Conservation (phyloP, 2,329 filamentous ascomycete genomes). For the Macrophomina pseudophaseolina region DNA sequence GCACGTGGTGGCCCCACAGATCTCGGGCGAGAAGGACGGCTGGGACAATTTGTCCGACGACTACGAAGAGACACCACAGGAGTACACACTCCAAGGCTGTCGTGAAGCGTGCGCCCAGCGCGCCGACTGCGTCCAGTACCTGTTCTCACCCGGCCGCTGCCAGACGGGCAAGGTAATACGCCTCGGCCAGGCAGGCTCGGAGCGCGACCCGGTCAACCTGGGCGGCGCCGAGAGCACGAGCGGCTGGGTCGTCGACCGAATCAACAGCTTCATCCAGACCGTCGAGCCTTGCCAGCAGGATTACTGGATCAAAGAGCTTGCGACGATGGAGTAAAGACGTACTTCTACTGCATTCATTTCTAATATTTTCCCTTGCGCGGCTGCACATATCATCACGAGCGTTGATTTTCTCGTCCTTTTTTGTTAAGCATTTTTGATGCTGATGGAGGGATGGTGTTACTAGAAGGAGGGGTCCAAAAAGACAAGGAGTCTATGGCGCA, state of each 20-base stretch:
- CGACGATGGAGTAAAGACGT: not conserved
- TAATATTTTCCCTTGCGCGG: not conserved
- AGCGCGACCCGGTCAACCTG: conserved; percentile 27
- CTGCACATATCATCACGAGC: not conserved
- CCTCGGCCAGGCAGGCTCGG: conserved; percentile 40
- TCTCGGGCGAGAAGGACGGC: conserved; percentile 31
- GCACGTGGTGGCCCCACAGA: conserved; percentile 40
- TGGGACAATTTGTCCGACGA: conserved; percentile 47
- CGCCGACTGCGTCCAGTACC: conserved; percentile 42
- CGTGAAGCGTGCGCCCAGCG: conserved; percentile 41
- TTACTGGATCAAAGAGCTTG: conserved; percentile 1
- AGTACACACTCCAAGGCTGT: conserved; percentile 42
- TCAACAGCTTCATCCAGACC: conserved; percentile 39
- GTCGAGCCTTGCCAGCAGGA: conserved; percentile 33
- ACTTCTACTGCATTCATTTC: not conserved
- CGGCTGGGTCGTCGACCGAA: conserved; percentile 45
- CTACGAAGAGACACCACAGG: conserved; percentile 30
- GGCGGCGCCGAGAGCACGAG: conserved; percentile 32
- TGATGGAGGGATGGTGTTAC: not conserved
- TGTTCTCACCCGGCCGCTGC: conserved; percentile 42
- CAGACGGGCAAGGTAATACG: conserved; percentile 38
- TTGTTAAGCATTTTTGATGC: conserved; percentile 15
- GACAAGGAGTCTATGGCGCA: conserved; percentile 21
- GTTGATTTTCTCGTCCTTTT: not conserved
- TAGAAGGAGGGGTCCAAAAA: not conserved